Percentiles rank a stretch among this genome's conserved stretches.
phyloP scores from a whole-genome alignment of 495 filamentous ascomycete genomes.

The Parathielavia appendiculata region DNA sequence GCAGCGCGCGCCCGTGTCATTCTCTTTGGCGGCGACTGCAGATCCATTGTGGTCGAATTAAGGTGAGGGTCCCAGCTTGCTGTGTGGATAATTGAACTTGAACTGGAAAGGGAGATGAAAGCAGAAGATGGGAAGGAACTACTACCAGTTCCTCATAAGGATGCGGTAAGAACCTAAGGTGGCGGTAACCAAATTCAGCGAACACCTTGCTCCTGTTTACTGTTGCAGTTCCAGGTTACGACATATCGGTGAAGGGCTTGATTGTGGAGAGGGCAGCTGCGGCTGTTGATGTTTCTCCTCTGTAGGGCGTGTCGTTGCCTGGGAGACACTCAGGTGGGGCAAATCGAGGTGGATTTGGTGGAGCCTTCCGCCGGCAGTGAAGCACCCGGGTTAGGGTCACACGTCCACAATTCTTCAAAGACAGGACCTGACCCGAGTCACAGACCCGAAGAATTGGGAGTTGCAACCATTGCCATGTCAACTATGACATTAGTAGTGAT shows the following conservation, averaged over 20 bases:
- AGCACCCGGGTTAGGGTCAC: not conserved
- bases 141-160: conserved; percentile 20
- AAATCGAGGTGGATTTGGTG: not conserved
- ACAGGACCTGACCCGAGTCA: too few relatives aligned
- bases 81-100: conserved; percentile 8
- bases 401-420: too few relatives aligned
- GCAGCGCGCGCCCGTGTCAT: conserved; percentile 56
- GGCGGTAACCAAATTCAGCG: not conserved
- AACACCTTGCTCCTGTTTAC: conserved; percentile 20
- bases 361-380: not conserved
- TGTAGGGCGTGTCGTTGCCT: conserved; percentile 27
- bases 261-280: conserved; percentile 17
- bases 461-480: too few relatives aligned
- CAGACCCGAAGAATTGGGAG: too few relatives aligned
- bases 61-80: not conserved
- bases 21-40: conserved; percentile 53
- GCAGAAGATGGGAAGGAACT: conserved; percentile 16
- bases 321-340: conserved; percentile 16
- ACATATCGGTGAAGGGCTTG: conserved; percentile 14
- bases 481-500: too few relatives aligned
- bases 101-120: conserved; percentile 7
- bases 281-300: conserved; percentile 17
- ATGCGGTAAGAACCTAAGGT: not conserved
- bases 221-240: conserved; percentile 3
- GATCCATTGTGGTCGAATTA: conserved; percentile 31